Evolutionary conservation across 345 rosid species (phyloP), one percentile per base, ranked within the genome.

Genomic region (Boechera stricta): DNA sequence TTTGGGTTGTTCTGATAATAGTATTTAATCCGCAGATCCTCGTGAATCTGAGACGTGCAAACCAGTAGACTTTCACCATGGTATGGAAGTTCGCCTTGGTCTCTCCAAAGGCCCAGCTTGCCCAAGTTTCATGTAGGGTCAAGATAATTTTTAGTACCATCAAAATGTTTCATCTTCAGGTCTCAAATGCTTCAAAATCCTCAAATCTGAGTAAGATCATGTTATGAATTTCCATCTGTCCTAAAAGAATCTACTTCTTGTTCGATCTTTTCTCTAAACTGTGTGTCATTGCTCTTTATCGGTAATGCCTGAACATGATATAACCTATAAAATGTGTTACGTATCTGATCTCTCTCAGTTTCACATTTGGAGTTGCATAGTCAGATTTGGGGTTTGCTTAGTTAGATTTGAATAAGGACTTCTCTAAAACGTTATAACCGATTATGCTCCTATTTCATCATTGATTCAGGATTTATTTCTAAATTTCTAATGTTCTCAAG

Each of bases 21-120:
- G 59, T 51, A 1, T 35, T 0, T 51, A 68, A 56, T 52, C 41
- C 0, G 83, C 87, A 92, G 97, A 88, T 80, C 92, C 92, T 45
- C 86, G 87, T 9, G 96, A 92, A 28, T 90, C 94, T 0, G 97
- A 92, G 86, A 79, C 83, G 28, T 60, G 80, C 74, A 81, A 88
- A 80, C 90, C 95, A 0, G 64, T 74, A 7, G 91, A 93, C 81
- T 81, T 89, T 81, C 98, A 93, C 81, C 95, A 91, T 7, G 94
- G 87, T 32, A 88, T 84, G 93, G 97, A 93, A 88, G 93, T 93
- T 79, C 93, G 87, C 48, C 86, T 88, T 2, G 91, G 95, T 45
- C 70, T 91, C 26, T 91, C 95, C 15, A 87, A 86, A 82, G 97
- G 95, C 28, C 97, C 97, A 2, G 84, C 82, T 59, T 65, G 82